Evolutionary conservation across 768 basidiomycete species (phyloP).

Genomic region (Rhizopogon salebrosus): DNA sequence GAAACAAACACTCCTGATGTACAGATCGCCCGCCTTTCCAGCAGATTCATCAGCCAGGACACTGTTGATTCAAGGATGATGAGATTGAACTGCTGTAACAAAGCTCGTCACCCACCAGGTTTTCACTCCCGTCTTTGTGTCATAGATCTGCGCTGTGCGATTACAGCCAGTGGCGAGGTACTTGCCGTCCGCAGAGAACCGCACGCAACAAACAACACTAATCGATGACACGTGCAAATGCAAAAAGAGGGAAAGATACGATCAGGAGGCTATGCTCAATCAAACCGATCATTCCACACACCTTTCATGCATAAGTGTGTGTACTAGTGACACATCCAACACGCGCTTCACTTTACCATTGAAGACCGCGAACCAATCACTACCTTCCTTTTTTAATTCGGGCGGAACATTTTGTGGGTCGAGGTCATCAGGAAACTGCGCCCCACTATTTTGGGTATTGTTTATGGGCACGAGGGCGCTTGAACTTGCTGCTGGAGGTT

Average conservation of each 20-base stretch:
- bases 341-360: constrained; percentile 42
- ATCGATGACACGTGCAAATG: constrained; percentile 1
- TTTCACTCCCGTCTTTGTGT: constrained; percentile 81
- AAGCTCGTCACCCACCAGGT: constrained; percentile 56
- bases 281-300: constrained; percentile 27
- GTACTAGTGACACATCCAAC: constrained; percentile 56
- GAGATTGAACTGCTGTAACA: background rate
- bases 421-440: constrained; percentile 27
- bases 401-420: constrained; percentile 13
- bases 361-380: constrained; percentile 51
- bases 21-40: constrained; percentile 73
- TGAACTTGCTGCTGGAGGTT: constrained; percentile 17
- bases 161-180: constrained; percentile 57
- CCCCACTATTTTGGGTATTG: constrained; percentile 19
- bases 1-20: constrained; percentile 46
- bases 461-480: constrained; percentile 21
- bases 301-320: constrained; percentile 91
- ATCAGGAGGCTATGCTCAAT: background rate
- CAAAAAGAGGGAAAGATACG: background rate
- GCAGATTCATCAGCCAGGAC: constrained; percentile 75
- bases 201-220: constrained; percentile 28
- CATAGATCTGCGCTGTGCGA: constrained; percentile 91
- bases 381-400: constrained; percentile 35
- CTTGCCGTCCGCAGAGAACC: constrained; percentile 26
- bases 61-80: constrained; percentile 31